Evolutionary conservation across 192 early-diverging fungal species (phyloP).

Genomic region (Podila clonocystis): DNA sequence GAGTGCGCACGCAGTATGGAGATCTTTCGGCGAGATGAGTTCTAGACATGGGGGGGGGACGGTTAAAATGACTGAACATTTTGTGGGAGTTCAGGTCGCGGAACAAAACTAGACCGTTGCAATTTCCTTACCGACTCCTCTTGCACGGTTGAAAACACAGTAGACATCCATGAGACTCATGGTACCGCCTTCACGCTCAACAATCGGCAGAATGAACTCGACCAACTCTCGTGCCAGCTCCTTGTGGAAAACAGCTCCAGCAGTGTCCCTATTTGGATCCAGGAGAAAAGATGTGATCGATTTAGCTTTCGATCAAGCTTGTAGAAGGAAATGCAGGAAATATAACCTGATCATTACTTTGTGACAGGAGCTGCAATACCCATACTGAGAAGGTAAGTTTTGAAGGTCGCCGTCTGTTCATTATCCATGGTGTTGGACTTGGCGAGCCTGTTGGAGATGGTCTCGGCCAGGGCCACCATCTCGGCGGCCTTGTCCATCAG

Average conservation of each 20-base stretch:
- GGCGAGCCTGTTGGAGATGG: conserved; percentile 23
- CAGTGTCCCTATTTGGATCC: conserved; percentile 68
- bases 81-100: neutral
- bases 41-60: conserved; percentile 44
- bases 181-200: conserved; percentile 73
- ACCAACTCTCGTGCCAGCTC: conserved; percentile 89
- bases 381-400: conserved; percentile 83
- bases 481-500: conserved; percentile 90
- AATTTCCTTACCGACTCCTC: conserved; percentile 75
- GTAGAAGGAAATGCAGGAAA: neutral
- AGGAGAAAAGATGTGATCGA: neutral
- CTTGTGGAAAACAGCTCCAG: conserved; percentile 87
- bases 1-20: conserved; percentile 78
- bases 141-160: conserved; percentile 94
- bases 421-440: conserved; percentile 62
- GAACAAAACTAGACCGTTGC: neutral
- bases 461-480: conserved; percentile 69
- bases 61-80: no score
- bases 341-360: conserved; percentile 58
- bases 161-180: conserved; percentile 91
- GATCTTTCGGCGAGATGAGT: conserved; percentile 94
- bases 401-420: conserved; percentile 64
- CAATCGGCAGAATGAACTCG: conserved; percentile 79
- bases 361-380: conserved; percentile 94
- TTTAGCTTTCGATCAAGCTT: neutral